phyloP scores from a whole-genome alignment of 345 rosid species.

The Rhodomyrtus tomentosa region DNA sequence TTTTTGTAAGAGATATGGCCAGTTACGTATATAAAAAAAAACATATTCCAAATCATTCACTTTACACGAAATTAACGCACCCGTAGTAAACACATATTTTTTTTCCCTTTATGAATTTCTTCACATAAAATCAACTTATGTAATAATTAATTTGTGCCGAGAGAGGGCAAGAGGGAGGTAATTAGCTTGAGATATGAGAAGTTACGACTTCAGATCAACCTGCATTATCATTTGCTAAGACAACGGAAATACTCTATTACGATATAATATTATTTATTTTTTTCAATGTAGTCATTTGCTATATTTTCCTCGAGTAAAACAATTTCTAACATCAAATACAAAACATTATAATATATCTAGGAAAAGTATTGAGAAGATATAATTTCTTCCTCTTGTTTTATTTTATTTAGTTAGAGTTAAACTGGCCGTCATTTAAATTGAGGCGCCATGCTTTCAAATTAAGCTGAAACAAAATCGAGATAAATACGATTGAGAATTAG shows the following conservation, averaged over 20 bases:
- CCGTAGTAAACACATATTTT: not conserved
- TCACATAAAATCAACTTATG: too few species aligned
- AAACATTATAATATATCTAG: not conserved
- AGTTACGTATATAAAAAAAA: not conserved
- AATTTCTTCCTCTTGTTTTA: not conserved
- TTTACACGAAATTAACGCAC: fast-evolving
- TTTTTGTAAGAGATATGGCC: not conserved
- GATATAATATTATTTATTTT: not conserved
- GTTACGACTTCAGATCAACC: not conserved
- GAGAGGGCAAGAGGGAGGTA: not conserved
- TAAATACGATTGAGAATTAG: not conserved
- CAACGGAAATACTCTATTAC: not conserved
- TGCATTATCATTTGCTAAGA: not conserved
- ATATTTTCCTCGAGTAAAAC: not conserved
- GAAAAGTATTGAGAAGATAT: not conserved
- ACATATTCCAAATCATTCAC: not conserved
- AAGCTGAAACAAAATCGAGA: not conserved
- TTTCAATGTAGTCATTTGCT: not conserved
- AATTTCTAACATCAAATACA: not conserved
- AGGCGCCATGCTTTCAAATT: too few species aligned
- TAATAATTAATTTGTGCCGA: not conserved
- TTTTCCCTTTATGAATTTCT: not conserved
- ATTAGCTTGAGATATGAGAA: not conserved
- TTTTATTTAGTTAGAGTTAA: not conserved
- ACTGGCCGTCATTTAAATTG: not conserved